Evolutionary conservation across 2,329 filamentous ascomycete species (phyloP).

Genomic region (Sporothrix humicola): DNA sequence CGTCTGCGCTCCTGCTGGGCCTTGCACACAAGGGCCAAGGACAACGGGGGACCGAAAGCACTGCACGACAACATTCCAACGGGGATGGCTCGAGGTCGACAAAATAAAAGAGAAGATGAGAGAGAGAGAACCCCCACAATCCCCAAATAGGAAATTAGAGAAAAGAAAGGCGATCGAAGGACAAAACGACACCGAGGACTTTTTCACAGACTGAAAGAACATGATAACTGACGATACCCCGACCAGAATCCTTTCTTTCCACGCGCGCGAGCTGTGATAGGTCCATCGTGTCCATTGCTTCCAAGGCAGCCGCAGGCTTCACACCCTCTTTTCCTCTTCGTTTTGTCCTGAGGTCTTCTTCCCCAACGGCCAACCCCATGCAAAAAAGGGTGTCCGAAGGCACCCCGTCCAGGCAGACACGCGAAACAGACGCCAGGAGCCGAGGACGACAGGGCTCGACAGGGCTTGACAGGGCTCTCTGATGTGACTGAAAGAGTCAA

Average conservation of each 20-base stretch:
- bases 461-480: background rate
- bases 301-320: background rate
- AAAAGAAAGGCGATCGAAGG: conserved; percentile 14
- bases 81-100: background rate
- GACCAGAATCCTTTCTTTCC: background rate
- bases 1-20: background rate
- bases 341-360: background rate
- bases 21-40: background rate
- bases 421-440: conserved; percentile 19
- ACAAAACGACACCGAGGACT: background rate
- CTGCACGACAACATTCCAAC: conserved; percentile 23
- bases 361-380: background rate
- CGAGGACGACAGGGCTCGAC: conserved; percentile 8
- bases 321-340: background rate
- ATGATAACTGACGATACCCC: conserved; percentile 12
- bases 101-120: background rate
- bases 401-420: conserved; percentile 26
- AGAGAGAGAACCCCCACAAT: background rate
- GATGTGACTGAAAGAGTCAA: background rate
- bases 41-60: background rate
- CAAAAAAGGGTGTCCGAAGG: background rate
- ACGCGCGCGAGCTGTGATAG: conserved; percentile 20
- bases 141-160: background rate
- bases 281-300: background rate
- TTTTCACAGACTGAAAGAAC: background rate